Conservation (phyloP, 176 grass and related monocot genomes). For the Lolium perenne region DNA sequence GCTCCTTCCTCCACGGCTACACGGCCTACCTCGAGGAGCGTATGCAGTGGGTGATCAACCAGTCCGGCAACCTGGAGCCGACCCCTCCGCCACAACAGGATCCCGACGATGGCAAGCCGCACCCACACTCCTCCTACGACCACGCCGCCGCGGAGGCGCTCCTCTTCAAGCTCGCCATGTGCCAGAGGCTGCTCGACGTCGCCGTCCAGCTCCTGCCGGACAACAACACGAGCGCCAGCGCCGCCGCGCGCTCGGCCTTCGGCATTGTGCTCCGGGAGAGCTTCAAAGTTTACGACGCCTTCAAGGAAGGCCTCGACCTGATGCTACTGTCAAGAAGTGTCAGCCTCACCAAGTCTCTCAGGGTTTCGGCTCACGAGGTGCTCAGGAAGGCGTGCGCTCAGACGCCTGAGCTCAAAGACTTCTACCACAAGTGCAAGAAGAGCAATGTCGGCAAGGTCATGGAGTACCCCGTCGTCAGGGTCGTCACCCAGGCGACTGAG, state of each 20-base stretch:
- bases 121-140: neutral
- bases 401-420: conserved; percentile 72
- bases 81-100: conserved; percentile 4
- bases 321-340: conserved; percentile 35
- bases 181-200: conserved; percentile 81
- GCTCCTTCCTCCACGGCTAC: conserved; percentile 76
- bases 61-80: conserved; percentile 82
- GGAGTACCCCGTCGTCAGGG: conserved; percentile 82
- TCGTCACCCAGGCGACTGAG: conserved; percentile 65
- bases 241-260: conserved; percentile 59
- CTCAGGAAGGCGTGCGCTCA: conserved; percentile 74
- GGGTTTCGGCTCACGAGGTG: conserved; percentile 52
- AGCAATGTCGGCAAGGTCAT: conserved; percentile 55
- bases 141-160: conserved; percentile 38
- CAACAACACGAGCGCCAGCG: conserved; percentile 57
- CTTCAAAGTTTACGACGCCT: conserved; percentile 81
- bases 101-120: conserved; percentile 14
- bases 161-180: conserved; percentile 62
- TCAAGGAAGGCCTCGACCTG: conserved; percentile 57
- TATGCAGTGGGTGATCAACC: conserved; percentile 81
- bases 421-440: conserved; percentile 87
- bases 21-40: conserved; percentile 84
- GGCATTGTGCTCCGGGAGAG: conserved; percentile 89
- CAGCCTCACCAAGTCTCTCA: conserved; percentile 43
- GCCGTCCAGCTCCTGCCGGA: conserved; percentile 70